These are phyloP conservation scores for Beta macrorhiza DNA, from an alignment of 179 eudicot species.

Conservation along the genomic window DNA sequence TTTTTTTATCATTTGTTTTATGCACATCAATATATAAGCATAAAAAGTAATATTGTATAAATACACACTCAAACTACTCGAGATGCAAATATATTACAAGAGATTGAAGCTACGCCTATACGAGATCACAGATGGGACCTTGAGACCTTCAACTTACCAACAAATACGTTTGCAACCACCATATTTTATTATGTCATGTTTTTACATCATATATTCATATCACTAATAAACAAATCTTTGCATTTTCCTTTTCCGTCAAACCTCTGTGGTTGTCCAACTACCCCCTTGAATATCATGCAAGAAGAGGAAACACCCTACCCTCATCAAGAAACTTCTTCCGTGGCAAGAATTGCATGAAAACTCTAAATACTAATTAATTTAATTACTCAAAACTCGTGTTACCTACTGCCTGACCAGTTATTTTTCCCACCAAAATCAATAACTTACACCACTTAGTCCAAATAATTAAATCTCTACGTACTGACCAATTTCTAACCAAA, in stretches of 20 bases:
- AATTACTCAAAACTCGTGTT: not conserved
- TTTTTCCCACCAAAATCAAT: not conserved
- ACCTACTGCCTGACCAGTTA: not conserved
- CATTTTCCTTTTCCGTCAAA: not conserved
- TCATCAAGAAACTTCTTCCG: not conserved
- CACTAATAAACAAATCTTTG: not conserved
- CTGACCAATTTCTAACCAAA: constrained; percentile 19
- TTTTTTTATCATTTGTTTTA: too few relatives aligned
- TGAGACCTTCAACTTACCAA: too few relatives aligned
- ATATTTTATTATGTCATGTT: too few relatives aligned
- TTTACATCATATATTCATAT: too few relatives aligned
- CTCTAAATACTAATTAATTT: not conserved
- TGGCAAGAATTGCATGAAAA: constrained; percentile 22
- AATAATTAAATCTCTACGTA: not conserved
- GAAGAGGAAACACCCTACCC: not conserved
- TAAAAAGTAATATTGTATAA: too few relatives aligned
- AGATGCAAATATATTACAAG: too few relatives aligned
- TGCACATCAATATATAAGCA: too few relatives aligned
- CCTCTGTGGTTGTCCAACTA: constrained; percentile 14
- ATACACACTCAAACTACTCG: too few relatives aligned
- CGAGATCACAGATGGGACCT: too few relatives aligned
- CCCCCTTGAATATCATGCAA: constrained; percentile 15
- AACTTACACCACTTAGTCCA: not conserved
- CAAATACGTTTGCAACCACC: too few relatives aligned
- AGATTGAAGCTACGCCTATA: too few relatives aligned